Conservation (phyloP, 768 basidiomycete species). For the Lactarius deliciosus region DNA sequence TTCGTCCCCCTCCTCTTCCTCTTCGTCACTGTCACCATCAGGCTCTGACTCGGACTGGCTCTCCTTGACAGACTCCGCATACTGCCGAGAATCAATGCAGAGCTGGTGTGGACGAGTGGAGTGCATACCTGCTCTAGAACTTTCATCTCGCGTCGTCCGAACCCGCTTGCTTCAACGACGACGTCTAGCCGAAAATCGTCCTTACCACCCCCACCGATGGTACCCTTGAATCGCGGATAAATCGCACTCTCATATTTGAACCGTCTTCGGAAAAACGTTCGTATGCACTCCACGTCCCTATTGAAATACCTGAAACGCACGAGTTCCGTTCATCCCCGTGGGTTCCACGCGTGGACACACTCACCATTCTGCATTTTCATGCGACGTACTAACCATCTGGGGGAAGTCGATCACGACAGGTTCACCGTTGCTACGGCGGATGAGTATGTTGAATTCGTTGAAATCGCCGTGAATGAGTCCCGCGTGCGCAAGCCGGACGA, state of each 20-base stretch:
- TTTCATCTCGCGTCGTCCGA: conserved; percentile 79
- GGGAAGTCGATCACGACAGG: conserved; percentile 98
- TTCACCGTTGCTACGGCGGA: conserved; percentile 69
- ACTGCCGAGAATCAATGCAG: conserved; percentile 27
- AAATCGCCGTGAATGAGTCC: conserved; percentile 99
- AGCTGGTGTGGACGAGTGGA: conserved; percentile 7
- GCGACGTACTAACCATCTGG: conserved; percentile 98
- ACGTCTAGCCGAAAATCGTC: conserved; percentile 75
- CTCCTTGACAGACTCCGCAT: conserved; percentile 31
- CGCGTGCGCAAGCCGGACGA: conserved; percentile 88
- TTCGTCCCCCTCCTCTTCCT: conserved; percentile 26
- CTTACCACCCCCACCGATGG: conserved; percentile 50
- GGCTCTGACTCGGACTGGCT: conserved; percentile 36
- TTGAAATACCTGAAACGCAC: conserved; percentile 87
- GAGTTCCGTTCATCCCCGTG: conserved; percentile 3
- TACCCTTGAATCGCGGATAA: conserved; percentile 82
- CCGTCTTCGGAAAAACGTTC: conserved; percentile 85
- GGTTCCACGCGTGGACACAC: conserved; percentile 30
- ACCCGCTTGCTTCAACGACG: conserved; percentile 92
- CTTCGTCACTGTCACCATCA: conserved; percentile 35
- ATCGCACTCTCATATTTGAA: conserved; percentile 90
- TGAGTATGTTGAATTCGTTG: conserved; percentile 99
- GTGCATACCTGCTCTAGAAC: conserved; percentile 74
- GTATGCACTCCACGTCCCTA: conserved; percentile 95
- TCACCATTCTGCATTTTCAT: conserved; percentile 95